Conservation (phyloP, 257 asterid genomes). For the Ehretia macrophylla region DNA sequence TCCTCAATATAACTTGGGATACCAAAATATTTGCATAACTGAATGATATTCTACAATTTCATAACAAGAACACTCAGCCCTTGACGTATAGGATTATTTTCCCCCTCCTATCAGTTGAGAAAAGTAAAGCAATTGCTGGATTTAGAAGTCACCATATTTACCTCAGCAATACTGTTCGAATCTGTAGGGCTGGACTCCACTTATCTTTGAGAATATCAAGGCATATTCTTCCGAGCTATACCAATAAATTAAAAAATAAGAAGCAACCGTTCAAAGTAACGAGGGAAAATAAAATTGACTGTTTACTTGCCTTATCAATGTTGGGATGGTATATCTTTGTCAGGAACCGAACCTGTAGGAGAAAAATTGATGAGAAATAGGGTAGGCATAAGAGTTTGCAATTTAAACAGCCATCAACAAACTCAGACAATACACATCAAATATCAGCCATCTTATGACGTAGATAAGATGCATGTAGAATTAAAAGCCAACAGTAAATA, state of each 20-base stretch:
- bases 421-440: neutral
- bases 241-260: slow-evolving; percentile 1
- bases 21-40: no score
- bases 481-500: no score
- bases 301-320: slow-evolving; percentile 62
- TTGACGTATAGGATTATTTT: no score
- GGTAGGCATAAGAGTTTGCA: no score
- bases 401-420: no score
- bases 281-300: neutral
- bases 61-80: no score
- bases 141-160: slow-evolving; percentile 9
- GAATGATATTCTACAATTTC: no score
- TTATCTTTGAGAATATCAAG: slow-evolving; percentile 93
- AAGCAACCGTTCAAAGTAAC: neutral
- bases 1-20: no score
- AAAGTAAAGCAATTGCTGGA: no score
- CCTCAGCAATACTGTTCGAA: slow-evolving; percentile 91
- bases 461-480: no score
- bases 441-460: no score
- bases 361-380: neutral
- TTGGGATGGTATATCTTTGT: slow-evolving; percentile 97
- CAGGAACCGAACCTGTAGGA: slow-evolving; percentile 84
- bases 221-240: slow-evolving; percentile 94
- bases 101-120: no score
- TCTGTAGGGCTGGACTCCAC: slow-evolving; percentile 99